Base-by-base conservation (phyloP, 2,329 filamentous ascomycete species). In the Ciborinia camelliae region DNA sequence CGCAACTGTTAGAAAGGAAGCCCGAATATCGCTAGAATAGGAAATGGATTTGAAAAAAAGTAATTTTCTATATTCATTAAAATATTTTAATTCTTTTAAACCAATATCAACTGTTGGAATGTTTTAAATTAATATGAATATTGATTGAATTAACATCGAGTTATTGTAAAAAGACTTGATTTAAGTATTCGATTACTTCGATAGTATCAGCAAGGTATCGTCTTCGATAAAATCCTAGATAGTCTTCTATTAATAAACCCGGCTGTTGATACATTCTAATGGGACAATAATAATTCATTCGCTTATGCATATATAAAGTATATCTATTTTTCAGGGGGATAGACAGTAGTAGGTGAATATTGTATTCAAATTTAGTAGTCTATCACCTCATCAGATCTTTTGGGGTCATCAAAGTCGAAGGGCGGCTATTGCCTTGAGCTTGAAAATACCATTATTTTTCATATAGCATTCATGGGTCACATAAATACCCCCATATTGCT, bases 291-390 rank as follows among this genome's bases (percentile, higher is more conserved):
- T 32, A 53, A 28, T 47, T 62, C 28, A 62, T 52, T 62, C 60
- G 60, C 60, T 62, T 62, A 55, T 47, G n/a, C 12, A 26, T 61
- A 18, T 32, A 45, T 35, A 37, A 62, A 53, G 47, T 62, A 30
- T 62, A 23, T 18, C 39, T 63, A 18, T 35, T 47, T 54, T 23
- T 63, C 39, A 63, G 37, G 60, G 60, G 60, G 18, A 47, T 58
- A 7, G 28, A 45, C 12, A 18, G 28, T 15, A 6, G n/a, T 10
- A 37, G 10, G 6, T n/a, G 4, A 55, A 41, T n/a, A 18, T 18
- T 26, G 1, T 47, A 26, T 26, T 47, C 28, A 26, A 7, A 26
- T 58, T 45, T 26, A 35, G n/a, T 37, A 18, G 12, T 3, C 32
- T 10, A 4, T 47, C 28, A 7, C 9, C 28, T 37, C 41, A 5